phyloP scores from a whole-genome alignment of 2,329 filamentous ascomycete species.

The Huntiella omanensis region DNA sequence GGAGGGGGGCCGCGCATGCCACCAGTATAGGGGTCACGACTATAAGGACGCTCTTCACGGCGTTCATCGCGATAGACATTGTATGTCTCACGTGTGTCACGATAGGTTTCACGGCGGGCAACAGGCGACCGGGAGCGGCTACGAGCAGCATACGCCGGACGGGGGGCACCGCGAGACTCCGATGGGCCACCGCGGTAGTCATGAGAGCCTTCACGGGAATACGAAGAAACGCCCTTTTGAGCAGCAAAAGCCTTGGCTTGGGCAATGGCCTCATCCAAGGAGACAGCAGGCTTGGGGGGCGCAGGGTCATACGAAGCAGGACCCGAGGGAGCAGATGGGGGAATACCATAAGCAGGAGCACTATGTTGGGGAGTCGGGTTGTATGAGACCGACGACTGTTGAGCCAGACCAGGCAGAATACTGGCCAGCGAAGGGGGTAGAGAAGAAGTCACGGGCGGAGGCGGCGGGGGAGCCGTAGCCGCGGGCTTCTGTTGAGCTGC shows the following conservation, averaged over 20 bases:
- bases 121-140: constrained; percentile 59
- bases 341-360: constrained; percentile 1
- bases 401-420: constrained; percentile 4
- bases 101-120: constrained; percentile 46
- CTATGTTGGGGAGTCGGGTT: constrained; percentile 4
- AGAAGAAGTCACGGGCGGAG: not conserved
- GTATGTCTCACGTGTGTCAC: constrained; percentile 57
- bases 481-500: constrained; percentile 9
- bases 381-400: constrained; percentile 4
- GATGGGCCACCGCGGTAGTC: constrained; percentile 12
- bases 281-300: constrained; percentile 1
- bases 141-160: constrained; percentile 19
- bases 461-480: constrained; percentile 1
- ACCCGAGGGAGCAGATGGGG: constrained; percentile 4
- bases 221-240: constrained; percentile 51
- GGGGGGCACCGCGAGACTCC: constrained; percentile 22
- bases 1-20: constrained; percentile 15
- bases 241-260: constrained; percentile 68
- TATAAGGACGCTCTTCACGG: constrained; percentile 43
- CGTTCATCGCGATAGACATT: constrained; percentile 78
- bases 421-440: not conserved
- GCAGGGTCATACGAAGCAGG: not conserved
- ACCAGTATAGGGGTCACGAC: constrained; percentile 25
- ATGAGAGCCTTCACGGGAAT: constrained; percentile 26
- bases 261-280: constrained; percentile 48